Evolutionary conservation across 169 alveolate species (phyloP).

Genomic region (Plasmodium cynomolgi): DNA sequence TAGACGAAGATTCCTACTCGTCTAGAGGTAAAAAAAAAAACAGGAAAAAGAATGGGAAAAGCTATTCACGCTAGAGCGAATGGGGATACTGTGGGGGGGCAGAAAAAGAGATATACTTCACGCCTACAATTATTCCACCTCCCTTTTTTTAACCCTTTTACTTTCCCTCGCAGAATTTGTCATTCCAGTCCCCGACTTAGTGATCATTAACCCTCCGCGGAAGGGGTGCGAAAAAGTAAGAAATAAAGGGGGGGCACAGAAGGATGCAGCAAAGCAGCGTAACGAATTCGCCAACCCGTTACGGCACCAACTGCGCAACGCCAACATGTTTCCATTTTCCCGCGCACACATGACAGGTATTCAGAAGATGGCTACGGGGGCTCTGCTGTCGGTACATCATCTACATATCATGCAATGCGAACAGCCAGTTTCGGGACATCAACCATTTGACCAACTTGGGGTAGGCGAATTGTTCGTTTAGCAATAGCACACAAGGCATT

Average conservation of each 20-base stretch:
- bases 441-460: constrained; percentile 64
- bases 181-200: constrained; percentile 63
- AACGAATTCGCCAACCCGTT: neutral
- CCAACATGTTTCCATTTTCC: neutral
- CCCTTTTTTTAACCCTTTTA: neutral
- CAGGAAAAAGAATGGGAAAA: neutral
- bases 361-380: constrained; percentile 75
- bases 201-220: constrained; percentile 72
- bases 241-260: neutral
- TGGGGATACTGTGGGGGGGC: neutral
- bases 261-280: neutral
- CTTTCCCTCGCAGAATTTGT: constrained; percentile 50
- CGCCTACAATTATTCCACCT: neutral
- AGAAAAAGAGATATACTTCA: neutral
- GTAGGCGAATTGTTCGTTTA: neutral
- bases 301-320: neutral
- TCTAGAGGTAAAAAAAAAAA: constrained; percentile 33
- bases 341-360: constrained; percentile 17
- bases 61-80: neutral
- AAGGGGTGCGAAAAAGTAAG: constrained; percentile 75
- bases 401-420: constrained; percentile 64
- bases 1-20: neutral
- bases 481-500: neutral
- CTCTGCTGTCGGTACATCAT: constrained; percentile 40
- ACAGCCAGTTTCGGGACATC: constrained; percentile 62